Conservation (phyloP, 768 basidiomycete genomes). For the Mycena filopes region DNA sequence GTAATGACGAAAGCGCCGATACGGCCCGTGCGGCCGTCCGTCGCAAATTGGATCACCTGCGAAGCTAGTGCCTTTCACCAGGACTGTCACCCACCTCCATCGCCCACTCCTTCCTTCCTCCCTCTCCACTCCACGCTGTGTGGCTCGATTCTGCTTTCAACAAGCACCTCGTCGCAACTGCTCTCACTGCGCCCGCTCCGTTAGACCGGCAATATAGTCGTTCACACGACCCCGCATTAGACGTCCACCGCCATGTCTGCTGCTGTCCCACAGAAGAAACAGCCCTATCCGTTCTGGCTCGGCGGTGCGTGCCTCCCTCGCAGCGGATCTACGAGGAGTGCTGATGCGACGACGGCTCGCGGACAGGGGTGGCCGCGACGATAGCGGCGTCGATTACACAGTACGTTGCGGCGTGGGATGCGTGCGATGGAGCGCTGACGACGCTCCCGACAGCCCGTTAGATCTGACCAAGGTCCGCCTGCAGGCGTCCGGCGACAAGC, state of each 20-base stretch:
- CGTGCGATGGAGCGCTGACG: background rate
- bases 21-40: too few species aligned
- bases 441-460: constrained; percentile 63
- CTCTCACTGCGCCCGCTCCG: too few species aligned
- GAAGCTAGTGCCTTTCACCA: too few species aligned
- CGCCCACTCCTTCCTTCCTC: too few species aligned
- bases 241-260: constrained; percentile 27
- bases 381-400: constrained; percentile 92
- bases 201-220: constrained; percentile 11
- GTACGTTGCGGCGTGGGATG: constrained; percentile 49
- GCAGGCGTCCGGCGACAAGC: constrained; percentile 92
- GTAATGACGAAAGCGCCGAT: too few species aligned
- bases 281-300: constrained; percentile 88
- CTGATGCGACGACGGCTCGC: background rate
- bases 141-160: too few species aligned
- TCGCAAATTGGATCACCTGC: too few species aligned
- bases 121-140: too few species aligned
- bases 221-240: constrained; percentile 25
- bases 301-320: constrained; percentile 62
- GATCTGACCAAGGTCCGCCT: constrained; percentile 93
- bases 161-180: too few species aligned
- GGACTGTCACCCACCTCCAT: too few species aligned
- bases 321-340: background rate
- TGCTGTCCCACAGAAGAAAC: constrained; percentile 58
- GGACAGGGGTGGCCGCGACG: constrained; percentile 77